Conservation (phyloP, 208 protist species). For the Crithidia mellificae region DNA sequence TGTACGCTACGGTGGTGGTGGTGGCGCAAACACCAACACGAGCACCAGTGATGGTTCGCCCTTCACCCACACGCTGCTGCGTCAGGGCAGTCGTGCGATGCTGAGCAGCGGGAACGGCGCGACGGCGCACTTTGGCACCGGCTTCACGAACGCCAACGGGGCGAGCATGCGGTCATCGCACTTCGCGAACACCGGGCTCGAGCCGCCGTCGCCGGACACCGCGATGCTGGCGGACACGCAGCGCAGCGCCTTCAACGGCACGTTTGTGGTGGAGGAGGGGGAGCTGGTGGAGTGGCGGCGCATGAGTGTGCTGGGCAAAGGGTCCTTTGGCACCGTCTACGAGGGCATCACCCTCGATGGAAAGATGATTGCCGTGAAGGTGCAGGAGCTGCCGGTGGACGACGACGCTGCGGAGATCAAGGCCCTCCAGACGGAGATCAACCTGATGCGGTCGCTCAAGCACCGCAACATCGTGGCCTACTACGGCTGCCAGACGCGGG, state of each 20-base stretch:
- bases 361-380: slow-evolving; percentile 87
- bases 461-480: slow-evolving; percentile 90
- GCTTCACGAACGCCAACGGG: slow-evolving; percentile 1
- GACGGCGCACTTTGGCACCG: neutral
- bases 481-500: slow-evolving; percentile 85
- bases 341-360: slow-evolving; percentile 87
- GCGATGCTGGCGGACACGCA: slow-evolving; percentile 40
- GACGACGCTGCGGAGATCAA: slow-evolving; percentile 63
- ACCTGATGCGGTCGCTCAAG: slow-evolving; percentile 82
- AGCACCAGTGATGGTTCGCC: slow-evolving; percentile 1
- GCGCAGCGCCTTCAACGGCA: slow-evolving; percentile 23
- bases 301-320: slow-evolving; percentile 82
- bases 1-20: neutral
- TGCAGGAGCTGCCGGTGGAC: slow-evolving; percentile 71
- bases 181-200: neutral
- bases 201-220: slow-evolving; percentile 18
- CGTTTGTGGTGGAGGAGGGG: slow-evolving; percentile 47
- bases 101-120: neutral
- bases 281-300: slow-evolving; percentile 71
- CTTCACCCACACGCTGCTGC: slow-evolving; percentile 6
- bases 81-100: neutral
- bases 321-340: slow-evolving; percentile 88
- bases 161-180: neutral
- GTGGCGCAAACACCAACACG: too few relatives aligned
- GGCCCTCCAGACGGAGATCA: slow-evolving; percentile 76